Evolutionary conservation across 441 rosid genomes (phyloP), one percentile per base, ranked within the genome.

Genomic region (Populus hybrid): DNA sequence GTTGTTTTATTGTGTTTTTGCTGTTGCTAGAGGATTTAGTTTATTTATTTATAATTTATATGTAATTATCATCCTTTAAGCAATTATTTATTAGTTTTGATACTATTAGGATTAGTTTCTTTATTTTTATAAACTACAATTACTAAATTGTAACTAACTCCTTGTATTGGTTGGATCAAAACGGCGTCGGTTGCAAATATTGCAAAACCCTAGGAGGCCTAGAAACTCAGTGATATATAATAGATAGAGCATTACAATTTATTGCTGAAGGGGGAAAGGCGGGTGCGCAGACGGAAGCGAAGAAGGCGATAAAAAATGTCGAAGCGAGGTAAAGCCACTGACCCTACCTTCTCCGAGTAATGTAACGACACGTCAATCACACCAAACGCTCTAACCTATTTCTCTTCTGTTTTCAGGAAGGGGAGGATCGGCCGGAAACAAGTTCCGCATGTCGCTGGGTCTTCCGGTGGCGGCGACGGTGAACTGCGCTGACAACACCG

Each of bases 361-460:
- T 26, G 3, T 5, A 65, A 42, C 38, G 45, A 20, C 11, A 68
- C 36, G 0, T 56, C 35, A 3, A 6, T 6, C 29, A 16, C 26
- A 2, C 33, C 23, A 21, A 23, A 18, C 0, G n/a, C 69, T 36
- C 28, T 53, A 36, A 12, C 31, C 1, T 16, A 9, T 64, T 64
- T 76, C 42, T 7, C 68, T 70, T 10, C 28, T 77, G 26, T n/a
- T 28, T 4, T 68, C 53, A 88, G 97, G 97, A 7, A 83, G 98
- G 63, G 95, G 95, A 76, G 98, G 98, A 33, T 78, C 92, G 10
- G 94, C 98, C 0, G 97, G 97, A 28, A 94, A 89, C 90, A 94
- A 92, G 84, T 93, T 93, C 81, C 86, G 98, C 84, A 94, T 94
- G 97, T 89, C 97, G 53, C 93, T 94, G 81, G 98, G 96, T 92